Evolutionary conservation across 2,329 filamentous ascomycete genomes (phyloP).

Genomic region (Penicillium sp.): DNA sequence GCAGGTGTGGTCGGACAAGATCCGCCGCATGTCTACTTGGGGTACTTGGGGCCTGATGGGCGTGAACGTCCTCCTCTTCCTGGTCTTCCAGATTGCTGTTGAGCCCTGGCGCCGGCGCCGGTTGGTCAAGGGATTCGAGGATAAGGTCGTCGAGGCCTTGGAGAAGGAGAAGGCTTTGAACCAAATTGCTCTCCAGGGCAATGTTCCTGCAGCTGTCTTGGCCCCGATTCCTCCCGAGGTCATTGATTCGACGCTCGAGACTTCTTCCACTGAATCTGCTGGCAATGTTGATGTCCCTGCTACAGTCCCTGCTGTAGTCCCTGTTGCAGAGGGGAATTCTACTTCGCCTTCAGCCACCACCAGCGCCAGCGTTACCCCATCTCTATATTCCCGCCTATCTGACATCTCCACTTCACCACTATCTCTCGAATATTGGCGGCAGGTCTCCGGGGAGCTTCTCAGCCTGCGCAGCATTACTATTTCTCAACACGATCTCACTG

Average conservation of each 20-base stretch:
- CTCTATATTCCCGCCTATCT: constrained; percentile 25
- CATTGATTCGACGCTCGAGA: constrained; percentile 13
- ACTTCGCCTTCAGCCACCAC: constrained; percentile 1
- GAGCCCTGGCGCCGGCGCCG: constrained; percentile 86
- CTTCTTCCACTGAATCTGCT: neutral
- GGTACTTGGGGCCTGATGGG: constrained; percentile 98
- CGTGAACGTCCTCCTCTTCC: constrained; percentile 84
- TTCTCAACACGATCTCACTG: constrained; percentile 67
- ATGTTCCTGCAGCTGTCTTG: constrained; percentile 2
- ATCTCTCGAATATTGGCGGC: constrained; percentile 48
- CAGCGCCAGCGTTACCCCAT: neutral
- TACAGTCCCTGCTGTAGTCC: neutral
- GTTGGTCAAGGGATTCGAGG: constrained; percentile 78
- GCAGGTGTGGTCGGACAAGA: constrained; percentile 98
- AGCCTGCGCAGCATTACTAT: constrained; percentile 64
- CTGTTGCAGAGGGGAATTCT: constrained; percentile 1
- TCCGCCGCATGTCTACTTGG: constrained; percentile 94
- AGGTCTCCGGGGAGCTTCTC: constrained; percentile 57
- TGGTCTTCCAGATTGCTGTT: constrained; percentile 82
- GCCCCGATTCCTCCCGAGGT: constrained; percentile 9
- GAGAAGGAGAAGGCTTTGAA: constrained; percentile 62
- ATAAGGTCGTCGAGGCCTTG: constrained; percentile 67
- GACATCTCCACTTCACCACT: constrained; percentile 24
- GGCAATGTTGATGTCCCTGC: neutral
- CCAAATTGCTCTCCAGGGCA: constrained; percentile 13